Evolutionary conservation across 371 early-diverging fungal species (phyloP).

Genomic region (Apophysomyces variabilis): DNA sequence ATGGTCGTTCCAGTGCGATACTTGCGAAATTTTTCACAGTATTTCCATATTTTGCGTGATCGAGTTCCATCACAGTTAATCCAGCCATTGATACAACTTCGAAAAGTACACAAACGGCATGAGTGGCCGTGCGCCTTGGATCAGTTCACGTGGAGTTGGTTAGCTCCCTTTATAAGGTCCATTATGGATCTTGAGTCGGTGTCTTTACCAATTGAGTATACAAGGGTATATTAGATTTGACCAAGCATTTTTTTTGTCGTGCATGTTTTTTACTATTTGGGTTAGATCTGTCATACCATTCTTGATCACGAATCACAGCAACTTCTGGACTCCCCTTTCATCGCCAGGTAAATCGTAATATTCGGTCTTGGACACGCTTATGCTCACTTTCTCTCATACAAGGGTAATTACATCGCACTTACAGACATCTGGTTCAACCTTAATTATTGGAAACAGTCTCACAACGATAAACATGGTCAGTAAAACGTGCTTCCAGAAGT

Average conservation of each 20-base stretch:
- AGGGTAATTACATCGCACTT: constrained; percentile 64
- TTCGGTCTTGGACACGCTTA: no score
- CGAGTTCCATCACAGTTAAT: constrained; percentile 58
- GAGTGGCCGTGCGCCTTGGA: constrained; percentile 47
- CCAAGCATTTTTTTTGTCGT: background rate
- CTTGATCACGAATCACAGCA: constrained; percentile 56
- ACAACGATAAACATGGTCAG: constrained; percentile 67
- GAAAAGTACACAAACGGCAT: constrained; percentile 41
- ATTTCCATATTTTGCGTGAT: constrained; percentile 53
- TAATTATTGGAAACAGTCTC: constrained; percentile 58
- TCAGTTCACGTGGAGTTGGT: constrained; percentile 47
- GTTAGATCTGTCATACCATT: constrained; percentile 56
- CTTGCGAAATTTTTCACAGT: constrained; percentile 58
- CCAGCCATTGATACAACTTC: constrained; percentile 40
- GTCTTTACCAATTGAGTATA: constrained; percentile 57
- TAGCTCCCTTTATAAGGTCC: constrained; percentile 60
- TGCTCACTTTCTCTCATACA: background rate
- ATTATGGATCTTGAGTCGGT: constrained; percentile 67
- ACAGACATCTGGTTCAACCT: constrained; percentile 58
- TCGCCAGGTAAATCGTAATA: constrained; percentile 43
- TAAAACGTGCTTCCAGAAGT: background rate
- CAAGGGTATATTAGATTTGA: constrained; percentile 42
- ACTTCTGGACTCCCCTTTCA: constrained; percentile 58
- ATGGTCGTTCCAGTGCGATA: constrained; percentile 61
- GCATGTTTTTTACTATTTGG: background rate